Evolutionary conservation across 768 basidiomycete species (phyloP), one percentile per base, ranked within the genome.

Genomic region (Candolleomyces eurysporus): DNA sequence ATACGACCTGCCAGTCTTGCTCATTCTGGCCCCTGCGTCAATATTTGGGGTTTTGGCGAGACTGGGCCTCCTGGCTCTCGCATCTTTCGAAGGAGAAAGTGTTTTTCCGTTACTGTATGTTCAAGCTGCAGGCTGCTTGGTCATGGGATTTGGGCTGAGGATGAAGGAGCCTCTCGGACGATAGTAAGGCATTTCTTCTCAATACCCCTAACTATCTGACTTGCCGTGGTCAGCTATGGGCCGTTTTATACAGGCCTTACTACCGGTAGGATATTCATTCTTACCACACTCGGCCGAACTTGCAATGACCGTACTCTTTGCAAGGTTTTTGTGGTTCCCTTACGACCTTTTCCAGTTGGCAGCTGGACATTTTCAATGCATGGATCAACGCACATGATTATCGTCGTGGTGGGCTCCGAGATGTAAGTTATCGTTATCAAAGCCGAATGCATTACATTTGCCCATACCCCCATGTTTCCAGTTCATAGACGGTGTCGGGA

Each of bases 261-360:
- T 0, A 97, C 95, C 62, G 94, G 93, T 88, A 63, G 65, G 74
- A 68, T 52, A 36, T 53, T 36, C 10, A 11, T 32, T 40, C 30
- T 50, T 21, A 26, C 52, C 39, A 10, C 22, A n/a, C 32, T 48
- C 14, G 32, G 21, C 31, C 49, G 19, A 61, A 50, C 56, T 36
- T 36, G 36, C 36, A 36, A 36, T 36, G 36, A 36, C 36, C 11
- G 36, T 48, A 66, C 40, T 46, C 19, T 14, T 22, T 31, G 39
- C n/a, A n/a, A n/a, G 95, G 94, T 14, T 94, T 98, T 73, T 98
- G 97, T 69, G 97, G 96, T 3, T 96, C 94, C 1, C 74, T 98
- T 66, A 99, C 97, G 10, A 98, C 95, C 2, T 98, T 98, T 78
- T 97, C 96, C 16, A 84, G 88, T 42, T 98, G 97, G 97, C 93